Base-by-base conservation (phyloP, 495 filamentous ascomycete species). In the Parachaetomium inaequale region DNA sequence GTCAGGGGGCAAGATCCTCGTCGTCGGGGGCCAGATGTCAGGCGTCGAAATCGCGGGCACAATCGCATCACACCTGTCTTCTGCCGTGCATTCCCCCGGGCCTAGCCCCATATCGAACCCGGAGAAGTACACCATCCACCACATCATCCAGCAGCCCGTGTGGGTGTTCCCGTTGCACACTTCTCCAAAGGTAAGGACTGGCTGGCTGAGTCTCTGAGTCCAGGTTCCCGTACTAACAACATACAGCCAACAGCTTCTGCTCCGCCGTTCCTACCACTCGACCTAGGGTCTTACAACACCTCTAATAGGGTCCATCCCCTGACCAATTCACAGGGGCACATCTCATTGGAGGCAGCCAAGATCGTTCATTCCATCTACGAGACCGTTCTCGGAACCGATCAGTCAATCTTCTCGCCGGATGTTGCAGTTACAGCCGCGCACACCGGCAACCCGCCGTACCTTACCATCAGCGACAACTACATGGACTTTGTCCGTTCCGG, bases 11-110 rank as follows among this genome's bases (percentile, higher is more conserved):
- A 89, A 87, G 66, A 83, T 95, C 52, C 80, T 93, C 3, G 81
- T 96, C 15, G 80, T 93, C 10, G 92, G 92, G 4, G 91, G 91
- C 2, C 88, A 89, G 59, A 91, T 95, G 82, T 93, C 89, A 19
- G 90, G 90, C 0, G 82, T 85, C 10, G 92, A 96, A 75, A 84
- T 87, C 43, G 89, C 89, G 7, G 85, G 86, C 23, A 82, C 85
- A 4, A 78, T 92, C 36, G 91, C 90, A 15, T 77, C 86, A 19
- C 84, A 89, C 53, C 71, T 91, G 4, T 91, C 89, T 1, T 84
- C 85, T 23, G 75, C 78, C 0, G 66, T 65, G 4, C 75, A 85
- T 63, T 76, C 81, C 0, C 78, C 82, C 1, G 70, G 68, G 2
- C 58, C 71, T 19, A 73, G 69, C 40, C 51, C 60, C 7, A 68